These are phyloP conservation scores for Colletotrichum sp. DNA, from an alignment of 2,329 filamentous ascomycete species.

Conservation along the genomic window DNA sequence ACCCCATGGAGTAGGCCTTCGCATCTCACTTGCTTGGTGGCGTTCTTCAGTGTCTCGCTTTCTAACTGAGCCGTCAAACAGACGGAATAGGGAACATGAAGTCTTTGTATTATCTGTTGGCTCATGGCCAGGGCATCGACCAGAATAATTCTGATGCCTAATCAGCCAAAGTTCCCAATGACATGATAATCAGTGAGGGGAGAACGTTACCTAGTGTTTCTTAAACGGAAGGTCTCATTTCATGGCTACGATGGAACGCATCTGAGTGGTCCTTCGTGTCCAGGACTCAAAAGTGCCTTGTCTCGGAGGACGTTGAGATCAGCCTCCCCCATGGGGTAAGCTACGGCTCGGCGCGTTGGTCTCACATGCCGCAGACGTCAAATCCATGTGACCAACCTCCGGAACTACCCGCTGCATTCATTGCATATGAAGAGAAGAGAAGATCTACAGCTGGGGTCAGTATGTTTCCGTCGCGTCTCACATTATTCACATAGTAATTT, in stretches of 20 bases:
- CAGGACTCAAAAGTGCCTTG: neutral
- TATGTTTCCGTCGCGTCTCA: too few species aligned
- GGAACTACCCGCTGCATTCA: neutral
- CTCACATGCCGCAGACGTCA: neutral
- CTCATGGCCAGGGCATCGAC: neutral
- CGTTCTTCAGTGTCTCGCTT: neutral
- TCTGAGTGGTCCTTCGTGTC: neutral
- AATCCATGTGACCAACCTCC: neutral
- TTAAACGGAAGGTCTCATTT: neutral
- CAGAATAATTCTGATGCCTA: neutral
- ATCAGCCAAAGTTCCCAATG: neutral
- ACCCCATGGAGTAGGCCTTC: neutral
- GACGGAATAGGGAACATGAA: neutral
- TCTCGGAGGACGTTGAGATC: neutral
- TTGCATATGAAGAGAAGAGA: neutral
- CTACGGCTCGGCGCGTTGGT: neutral
- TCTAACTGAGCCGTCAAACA: neutral
- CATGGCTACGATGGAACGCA: neutral
- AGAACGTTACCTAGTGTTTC: neutral
- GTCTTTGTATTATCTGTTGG: neutral
- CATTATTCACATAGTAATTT: too few species aligned
- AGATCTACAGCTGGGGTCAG: neutral
- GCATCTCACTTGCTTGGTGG: neutral
- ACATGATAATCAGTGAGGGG: neutral
- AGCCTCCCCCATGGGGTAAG: neutral